Evolutionary conservation across 805 yeast species (phyloP).

Genomic region (Cyberlindnera sargentensis): DNA sequence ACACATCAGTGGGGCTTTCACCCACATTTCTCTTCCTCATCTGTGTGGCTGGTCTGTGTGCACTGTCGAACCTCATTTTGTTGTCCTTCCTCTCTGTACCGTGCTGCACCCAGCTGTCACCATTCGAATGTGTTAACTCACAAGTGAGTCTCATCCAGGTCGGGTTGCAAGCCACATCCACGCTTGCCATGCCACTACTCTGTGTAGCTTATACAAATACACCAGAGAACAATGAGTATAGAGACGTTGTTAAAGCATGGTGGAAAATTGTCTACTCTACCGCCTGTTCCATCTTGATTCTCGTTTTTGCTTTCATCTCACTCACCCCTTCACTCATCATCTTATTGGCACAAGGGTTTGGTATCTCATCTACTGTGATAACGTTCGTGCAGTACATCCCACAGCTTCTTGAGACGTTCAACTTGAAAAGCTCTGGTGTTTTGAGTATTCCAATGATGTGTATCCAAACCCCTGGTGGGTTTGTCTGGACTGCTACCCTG

Average conservation of each 20-base stretch:
- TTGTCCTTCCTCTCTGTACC: conserved; percentile 52
- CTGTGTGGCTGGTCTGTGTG: conserved; percentile 57
- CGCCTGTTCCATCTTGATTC: conserved; percentile 24
- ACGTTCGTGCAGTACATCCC: conserved; percentile 74
- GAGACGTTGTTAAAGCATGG: conserved; percentile 34
- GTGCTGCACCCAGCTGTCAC: conserved; percentile 46
- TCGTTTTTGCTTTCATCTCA: conserved; percentile 27
- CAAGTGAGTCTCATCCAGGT: conserved; percentile 64
- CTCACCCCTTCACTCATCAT: conserved; percentile 14
- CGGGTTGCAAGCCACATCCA: conserved; percentile 53
- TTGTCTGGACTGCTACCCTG: conserved; percentile 66
- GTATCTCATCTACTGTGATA: conserved; percentile 54
- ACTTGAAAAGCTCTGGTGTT: conserved; percentile 70
- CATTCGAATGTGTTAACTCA: conserved; percentile 58
- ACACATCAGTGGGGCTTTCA: conserved; percentile 72
- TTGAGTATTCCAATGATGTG: conserved; percentile 75
- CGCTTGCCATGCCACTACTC: conserved; percentile 46
- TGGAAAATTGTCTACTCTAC: conserved; percentile 34
- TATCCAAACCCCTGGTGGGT: conserved; percentile 88
- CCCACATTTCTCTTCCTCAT: conserved; percentile 68
- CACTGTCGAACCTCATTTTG: conserved; percentile 58
- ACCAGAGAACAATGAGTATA: conserved; percentile 36
- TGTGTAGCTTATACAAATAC: conserved; percentile 42
- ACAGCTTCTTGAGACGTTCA: conserved; percentile 64
- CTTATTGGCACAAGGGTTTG: conserved; percentile 51